Evolutionary conservation across 1,139 yeast genomes (phyloP).

Genomic region (Scheffersomyces quercinus): DNA sequence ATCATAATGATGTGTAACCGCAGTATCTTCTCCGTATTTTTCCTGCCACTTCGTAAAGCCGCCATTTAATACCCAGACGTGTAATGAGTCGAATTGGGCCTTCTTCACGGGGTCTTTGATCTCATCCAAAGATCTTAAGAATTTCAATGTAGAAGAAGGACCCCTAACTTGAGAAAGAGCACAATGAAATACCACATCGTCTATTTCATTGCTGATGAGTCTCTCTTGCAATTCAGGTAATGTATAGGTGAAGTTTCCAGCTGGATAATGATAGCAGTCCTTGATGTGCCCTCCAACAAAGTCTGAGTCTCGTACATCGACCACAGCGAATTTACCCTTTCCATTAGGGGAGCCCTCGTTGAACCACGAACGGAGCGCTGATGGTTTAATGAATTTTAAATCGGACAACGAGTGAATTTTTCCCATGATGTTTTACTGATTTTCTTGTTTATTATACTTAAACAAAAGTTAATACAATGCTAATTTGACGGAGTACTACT

Average conservation of each 20-base stretch:
- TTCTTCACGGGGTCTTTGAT: constrained; percentile 25
- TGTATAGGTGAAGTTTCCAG: constrained; percentile 44
- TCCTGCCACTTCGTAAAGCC: constrained; percentile 88
- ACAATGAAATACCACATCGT: constrained; percentile 83
- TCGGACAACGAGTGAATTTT: constrained; percentile 9
- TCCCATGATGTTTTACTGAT: neutral
- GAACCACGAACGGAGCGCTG: constrained; percentile 49
- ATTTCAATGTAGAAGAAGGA: constrained; percentile 75
- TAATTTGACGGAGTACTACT: neutral
- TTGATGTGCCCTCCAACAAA: constrained; percentile 67
- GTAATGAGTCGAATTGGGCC: constrained; percentile 35
- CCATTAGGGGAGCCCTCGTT: constrained; percentile 37
- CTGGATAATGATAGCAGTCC: constrained; percentile 63
- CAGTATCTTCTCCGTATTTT: constrained; percentile 63
- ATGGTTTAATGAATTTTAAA: constrained; percentile 43
- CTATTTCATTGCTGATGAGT: constrained; percentile 31
- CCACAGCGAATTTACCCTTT: constrained; percentile 54
- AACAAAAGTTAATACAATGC: neutral
- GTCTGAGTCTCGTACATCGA: constrained; percentile 89
- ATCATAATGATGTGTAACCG: constrained; percentile 68
- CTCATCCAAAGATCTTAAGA: constrained; percentile 54
- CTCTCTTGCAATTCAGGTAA: constrained; percentile 44
- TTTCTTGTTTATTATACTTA: no score
- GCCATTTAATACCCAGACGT: constrained; percentile 74
- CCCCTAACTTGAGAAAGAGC: constrained; percentile 89